These are phyloP conservation scores for Chlorella variabilis DNA, from an alignment of 163 green algal genomes.

Conservation along the genomic window DNA sequence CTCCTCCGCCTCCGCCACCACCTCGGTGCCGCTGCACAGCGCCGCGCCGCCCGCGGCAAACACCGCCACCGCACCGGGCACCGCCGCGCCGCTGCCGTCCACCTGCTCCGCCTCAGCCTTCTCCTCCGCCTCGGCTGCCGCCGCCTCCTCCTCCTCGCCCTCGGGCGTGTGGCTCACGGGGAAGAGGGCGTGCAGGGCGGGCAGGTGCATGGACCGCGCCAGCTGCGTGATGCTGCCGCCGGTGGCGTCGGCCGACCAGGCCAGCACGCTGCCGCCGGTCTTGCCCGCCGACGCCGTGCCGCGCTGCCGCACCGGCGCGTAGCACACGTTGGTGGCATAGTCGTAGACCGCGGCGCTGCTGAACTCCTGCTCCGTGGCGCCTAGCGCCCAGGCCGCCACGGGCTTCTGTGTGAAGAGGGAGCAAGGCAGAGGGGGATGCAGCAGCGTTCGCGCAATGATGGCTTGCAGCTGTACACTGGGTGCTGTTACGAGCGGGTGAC, in stretches of 20 bases:
- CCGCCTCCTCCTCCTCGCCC: constrained; percentile 1
- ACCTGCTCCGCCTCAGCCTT: not conserved
- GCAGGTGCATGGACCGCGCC: constrained; percentile 8
- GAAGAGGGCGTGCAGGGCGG: constrained; percentile 19
- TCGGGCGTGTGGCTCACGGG: constrained; percentile 2
- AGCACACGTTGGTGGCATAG: constrained; percentile 16
- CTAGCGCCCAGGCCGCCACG: constrained; percentile 22
- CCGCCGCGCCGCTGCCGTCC: not conserved
- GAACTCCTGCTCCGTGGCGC: constrained; percentile 20
- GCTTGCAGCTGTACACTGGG: too few relatives aligned
- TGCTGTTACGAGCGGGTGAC: too few relatives aligned
- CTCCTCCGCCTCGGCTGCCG: not conserved
- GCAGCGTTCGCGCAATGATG: too few relatives aligned
- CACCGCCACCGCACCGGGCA: not conserved
- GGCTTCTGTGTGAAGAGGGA: constrained; percentile 28
- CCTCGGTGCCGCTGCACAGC: constrained; percentile 13
- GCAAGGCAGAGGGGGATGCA: too few relatives aligned
- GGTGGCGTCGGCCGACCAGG: constrained; percentile 1
- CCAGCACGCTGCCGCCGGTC: constrained; percentile 22
- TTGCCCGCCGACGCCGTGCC: not conserved
- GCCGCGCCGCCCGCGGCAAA: constrained; percentile 5
- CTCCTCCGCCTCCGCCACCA: constrained; percentile 25
- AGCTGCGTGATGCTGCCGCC: constrained; percentile 21
- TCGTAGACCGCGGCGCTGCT: constrained; percentile 24
- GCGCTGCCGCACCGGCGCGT: constrained; percentile 20